These are phyloP conservation scores for Cutaneotrichosporon sp. DNA, from an alignment of 1,284 basidiomycete species.

Conservation along the genomic window DNA sequence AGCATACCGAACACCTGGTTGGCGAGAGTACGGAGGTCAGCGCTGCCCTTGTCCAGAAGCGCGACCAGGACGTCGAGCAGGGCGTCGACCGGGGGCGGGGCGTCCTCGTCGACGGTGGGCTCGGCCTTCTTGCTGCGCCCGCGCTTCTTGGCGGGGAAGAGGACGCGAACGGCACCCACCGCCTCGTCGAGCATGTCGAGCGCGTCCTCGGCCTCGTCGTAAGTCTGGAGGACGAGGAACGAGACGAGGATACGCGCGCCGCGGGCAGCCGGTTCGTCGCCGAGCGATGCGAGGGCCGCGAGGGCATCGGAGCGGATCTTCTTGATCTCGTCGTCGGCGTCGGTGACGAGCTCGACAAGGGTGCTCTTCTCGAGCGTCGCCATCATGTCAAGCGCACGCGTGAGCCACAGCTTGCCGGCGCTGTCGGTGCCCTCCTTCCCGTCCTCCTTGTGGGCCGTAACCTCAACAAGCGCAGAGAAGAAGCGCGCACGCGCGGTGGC, in stretches of 20 bases:
- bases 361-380: constrained; percentile 62
- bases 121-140: constrained; percentile 9
- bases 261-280: constrained; percentile 55
- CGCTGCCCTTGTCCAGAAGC: constrained; percentile 79
- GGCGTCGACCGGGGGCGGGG: constrained; percentile 68
- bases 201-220: constrained; percentile 64
- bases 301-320: constrained; percentile 59
- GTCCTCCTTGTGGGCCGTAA: constrained; percentile 56
- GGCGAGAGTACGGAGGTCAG: constrained; percentile 77
- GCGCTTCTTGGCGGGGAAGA: constrained; percentile 19
- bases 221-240: constrained; percentile 68
- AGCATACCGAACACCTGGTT: constrained; percentile 80
- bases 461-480: constrained; percentile 54
- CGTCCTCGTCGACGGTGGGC: constrained; percentile 21
- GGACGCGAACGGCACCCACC: constrained; percentile 14
- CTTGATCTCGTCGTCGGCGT: constrained; percentile 63
- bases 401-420: constrained; percentile 78
- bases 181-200: constrained; percentile 61
- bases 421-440: constrained; percentile 62
- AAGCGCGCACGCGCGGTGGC: constrained; percentile 39
- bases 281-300: constrained; percentile 57
- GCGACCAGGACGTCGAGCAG: constrained; percentile 87
- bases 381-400: constrained; percentile 67
- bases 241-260: constrained; percentile 72
- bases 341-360: constrained; percentile 63